Percentiles rank a stretch among this genome's conserved stretches.
phyloP scores from a whole-genome alignment of 345 rosid species.

The Carallia pectinifolia region DNA sequence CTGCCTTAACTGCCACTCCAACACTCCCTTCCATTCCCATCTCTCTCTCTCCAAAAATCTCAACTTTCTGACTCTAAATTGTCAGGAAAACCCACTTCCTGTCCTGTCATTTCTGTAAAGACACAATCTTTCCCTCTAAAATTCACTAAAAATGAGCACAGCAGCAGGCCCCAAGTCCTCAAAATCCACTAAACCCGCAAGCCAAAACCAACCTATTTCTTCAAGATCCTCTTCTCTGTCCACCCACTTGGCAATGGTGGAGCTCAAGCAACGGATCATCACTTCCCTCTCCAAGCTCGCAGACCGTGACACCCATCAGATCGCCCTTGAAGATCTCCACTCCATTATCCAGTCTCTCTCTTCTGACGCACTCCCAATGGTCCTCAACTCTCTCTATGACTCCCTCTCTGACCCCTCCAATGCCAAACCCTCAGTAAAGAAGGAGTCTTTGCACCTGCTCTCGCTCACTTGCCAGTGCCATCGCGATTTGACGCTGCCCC shows the following conservation, averaged over 20 bases:
- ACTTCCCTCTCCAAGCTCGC: slow-evolving; percentile 87
- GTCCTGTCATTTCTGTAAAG: background rate
- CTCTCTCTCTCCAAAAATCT: background rate
- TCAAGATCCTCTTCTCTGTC: slow-evolving; percentile 62
- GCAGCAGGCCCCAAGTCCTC: slow-evolving; percentile 41
- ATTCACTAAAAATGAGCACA: slow-evolving; percentile 42
- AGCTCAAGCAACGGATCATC: slow-evolving; percentile 79
- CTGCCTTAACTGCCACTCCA: background rate
- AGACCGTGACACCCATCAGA: slow-evolving; percentile 93
- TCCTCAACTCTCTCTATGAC: slow-evolving; percentile 83
- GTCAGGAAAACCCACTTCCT: background rate
- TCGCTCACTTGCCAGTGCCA: slow-evolving; percentile 58
- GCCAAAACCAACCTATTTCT: slow-evolving; percentile 30
- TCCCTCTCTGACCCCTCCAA: slow-evolving; percentile 57
- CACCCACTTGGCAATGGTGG: slow-evolving; percentile 91
- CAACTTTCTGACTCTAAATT: background rate
- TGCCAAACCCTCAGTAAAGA: slow-evolving; percentile 86
- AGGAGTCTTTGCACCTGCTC: slow-evolving; percentile 73
- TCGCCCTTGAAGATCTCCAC: slow-evolving; percentile 92
- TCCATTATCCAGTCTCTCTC: slow-evolving; percentile 61
- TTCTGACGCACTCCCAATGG: slow-evolving; percentile 77
- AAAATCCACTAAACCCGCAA: slow-evolving; percentile 33
- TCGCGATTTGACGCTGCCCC: slow-evolving; percentile 61
- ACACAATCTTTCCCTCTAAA: background rate
- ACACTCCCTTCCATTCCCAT: background rate